These are phyloP conservation scores for Astrocystis sublimbata DNA, from an alignment of 495 filamentous ascomycete genomes.

Conservation along the genomic window DNA sequence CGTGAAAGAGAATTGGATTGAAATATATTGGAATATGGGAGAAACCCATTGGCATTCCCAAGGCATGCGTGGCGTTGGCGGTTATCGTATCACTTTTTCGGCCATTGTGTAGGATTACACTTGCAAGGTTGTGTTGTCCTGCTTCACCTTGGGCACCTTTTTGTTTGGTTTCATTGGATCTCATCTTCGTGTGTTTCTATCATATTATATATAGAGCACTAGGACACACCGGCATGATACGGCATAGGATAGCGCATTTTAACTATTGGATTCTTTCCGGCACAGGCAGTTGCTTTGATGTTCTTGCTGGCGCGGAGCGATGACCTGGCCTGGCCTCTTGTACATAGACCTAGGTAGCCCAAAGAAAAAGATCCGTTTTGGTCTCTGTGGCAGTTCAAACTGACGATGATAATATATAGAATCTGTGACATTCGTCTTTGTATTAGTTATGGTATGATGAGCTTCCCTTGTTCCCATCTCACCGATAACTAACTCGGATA, in stretches of 20 bases:
- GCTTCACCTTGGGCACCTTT: constrained; percentile 1
- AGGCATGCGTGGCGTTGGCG: constrained; percentile 20
- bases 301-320: background rate
- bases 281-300: background rate
- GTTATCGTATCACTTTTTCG: background rate
- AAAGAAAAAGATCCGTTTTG: background rate
- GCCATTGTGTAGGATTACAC: background rate
- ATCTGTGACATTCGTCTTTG: background rate
- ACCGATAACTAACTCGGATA: too few relatives aligned
- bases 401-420: background rate
- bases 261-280: background rate
- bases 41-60: constrained; percentile 1
- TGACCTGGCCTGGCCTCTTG: background rate
- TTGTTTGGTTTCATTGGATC: constrained; percentile 14
- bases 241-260: background rate
- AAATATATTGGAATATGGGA: constrained; percentile 11
- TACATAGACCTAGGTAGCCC: constrained; percentile 9
- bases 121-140: background rate
- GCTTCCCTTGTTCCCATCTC: background rate
- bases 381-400: background rate
- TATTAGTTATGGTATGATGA: background rate
- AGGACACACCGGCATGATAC: too few relatives aligned
- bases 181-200: constrained; percentile 2
- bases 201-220: background rate
- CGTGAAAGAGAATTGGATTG: background rate